A percentile compares a stretch with the other conserved stretches of the same genome.
phyloP scores from a whole-genome alignment of 257 asterid genomes.

The Capsicum rhomboideum region DNA sequence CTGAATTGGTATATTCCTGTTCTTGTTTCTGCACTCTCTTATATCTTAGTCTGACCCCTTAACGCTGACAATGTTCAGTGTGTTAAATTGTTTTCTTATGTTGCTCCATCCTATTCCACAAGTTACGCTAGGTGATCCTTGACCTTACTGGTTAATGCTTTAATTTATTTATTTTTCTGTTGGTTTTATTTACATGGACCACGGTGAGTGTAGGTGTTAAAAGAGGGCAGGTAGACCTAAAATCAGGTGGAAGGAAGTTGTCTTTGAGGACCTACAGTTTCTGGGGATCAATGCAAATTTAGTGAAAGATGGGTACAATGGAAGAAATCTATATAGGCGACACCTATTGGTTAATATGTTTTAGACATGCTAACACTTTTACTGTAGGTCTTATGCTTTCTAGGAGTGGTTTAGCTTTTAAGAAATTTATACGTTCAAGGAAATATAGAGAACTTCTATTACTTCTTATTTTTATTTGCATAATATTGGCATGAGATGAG shows the following conservation, averaged over 20 bases:
- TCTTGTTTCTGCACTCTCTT: conserved; percentile 1
- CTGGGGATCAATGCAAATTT: neutral
- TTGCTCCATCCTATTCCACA: neutral
- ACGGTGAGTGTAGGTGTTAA: neutral
- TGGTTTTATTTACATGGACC: neutral
- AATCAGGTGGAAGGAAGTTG: neutral
- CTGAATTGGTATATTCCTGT: conserved; percentile 65
- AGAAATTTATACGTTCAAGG: neutral
- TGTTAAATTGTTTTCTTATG: neutral
- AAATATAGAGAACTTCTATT: neutral
- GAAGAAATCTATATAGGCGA: neutral
- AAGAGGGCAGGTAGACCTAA: neutral
- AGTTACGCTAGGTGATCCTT: neutral
- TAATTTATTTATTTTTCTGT: neutral
- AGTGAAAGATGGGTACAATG: neutral
- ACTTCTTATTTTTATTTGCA: neutral
- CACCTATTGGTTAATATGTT: neutral
- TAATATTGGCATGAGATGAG: neutral
- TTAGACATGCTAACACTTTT: neutral
- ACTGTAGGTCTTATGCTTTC: neutral
- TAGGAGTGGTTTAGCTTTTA: neutral
- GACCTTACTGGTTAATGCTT: neutral
- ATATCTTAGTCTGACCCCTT: neutral
- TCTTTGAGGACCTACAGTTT: neutral
- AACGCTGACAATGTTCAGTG: neutral